Evolutionary conservation across 176 grass and related monocot genomes (phyloP), one percentile per base, ranked within the genome.

Genomic region (Lolium multiflorum): DNA sequence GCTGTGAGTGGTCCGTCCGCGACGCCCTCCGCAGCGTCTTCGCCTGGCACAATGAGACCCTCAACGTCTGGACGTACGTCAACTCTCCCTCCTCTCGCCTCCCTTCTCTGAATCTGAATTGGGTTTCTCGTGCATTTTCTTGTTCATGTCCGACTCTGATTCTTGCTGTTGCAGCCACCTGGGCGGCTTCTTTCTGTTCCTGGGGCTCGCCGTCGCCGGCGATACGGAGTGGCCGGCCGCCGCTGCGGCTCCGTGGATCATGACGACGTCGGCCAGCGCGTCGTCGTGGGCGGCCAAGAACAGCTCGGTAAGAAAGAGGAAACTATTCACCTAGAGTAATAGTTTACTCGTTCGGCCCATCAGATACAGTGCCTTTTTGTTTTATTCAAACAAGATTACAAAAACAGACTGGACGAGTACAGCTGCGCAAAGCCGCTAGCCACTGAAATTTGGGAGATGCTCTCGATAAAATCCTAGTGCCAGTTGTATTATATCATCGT

Each of bases 11-110:
- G 96, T 93, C 93, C 71, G 83, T 96, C 78, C 82, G 90, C 67
- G 84, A 96, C 85, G 96, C 92, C 18, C 89, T 98, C 21, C 96
- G 93, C 86, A 98, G 96, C 86, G 88, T 61, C 88, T 98, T 98
- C 93, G 86, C 93, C 14, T 98, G 96, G 96, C 96, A 98, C 93
- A 98, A 94, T 84, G 96, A 98, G 88, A 98, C 93, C 10, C 96
- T 98, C 84, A 98, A 98, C 73, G 79, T 98, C 84, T 98, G 96
- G 96, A 98, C 93, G 96, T 91, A 7, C 28, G 80, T 35, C 38
- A n/a, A n/a, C n/a, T n/a, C n/a, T n/a, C n/a, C n/a, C n/a, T 35
- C 31, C 31, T 35, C 31, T 35, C 31, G 31, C 31, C 31, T n/a
- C n/a, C n/a, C 51, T 17, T 55, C 51, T 17, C 51, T 55, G 51